Percentiles rank a stretch among this genome's conserved stretches.
These are phyloP conservation scores for Yamadazyma conglobata DNA, from an alignment of 1,139 yeast species.

Conservation along the genomic window DNA sequence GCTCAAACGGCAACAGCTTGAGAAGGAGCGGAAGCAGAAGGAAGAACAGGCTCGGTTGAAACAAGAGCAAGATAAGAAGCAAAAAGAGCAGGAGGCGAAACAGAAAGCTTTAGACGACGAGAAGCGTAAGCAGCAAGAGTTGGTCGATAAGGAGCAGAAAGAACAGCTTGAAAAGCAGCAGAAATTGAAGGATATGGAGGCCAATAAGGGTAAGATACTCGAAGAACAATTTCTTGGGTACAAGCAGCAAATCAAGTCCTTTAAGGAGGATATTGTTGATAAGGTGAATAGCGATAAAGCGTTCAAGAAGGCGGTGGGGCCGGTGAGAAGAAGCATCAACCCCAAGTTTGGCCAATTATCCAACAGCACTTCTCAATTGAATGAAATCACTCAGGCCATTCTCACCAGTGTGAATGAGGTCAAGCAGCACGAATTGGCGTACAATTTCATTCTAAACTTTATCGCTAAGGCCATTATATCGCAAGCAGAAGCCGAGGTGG, in stretches of 20 bases:
- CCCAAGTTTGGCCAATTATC: conserved; percentile 93
- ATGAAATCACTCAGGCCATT: conserved; percentile 50
- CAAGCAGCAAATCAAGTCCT: conserved; percentile 52
- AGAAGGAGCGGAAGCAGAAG: conserved; percentile 12
- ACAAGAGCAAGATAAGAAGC: conserved; percentile 10
- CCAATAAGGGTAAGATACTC: conserved; percentile 38
- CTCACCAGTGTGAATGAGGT: conserved; percentile 46
- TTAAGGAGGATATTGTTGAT: conserved; percentile 56
- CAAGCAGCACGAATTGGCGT: conserved; percentile 44
- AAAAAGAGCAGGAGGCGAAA: conserved; percentile 12
- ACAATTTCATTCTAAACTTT: conserved; percentile 72
- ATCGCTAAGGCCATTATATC: conserved; percentile 80
- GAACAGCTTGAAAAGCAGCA: conserved; percentile 11
- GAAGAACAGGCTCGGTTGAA: conserved; percentile 12
- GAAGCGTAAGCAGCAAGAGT: conserved; percentile 14
- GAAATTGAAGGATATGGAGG: conserved; percentile 13
- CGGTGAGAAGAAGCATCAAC: conserved; percentile 65
- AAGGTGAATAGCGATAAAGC: conserved; percentile 42
- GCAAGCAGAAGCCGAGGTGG: conserved; percentile 91
- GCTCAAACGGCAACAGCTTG: conserved; percentile 8
- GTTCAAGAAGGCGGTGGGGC: conserved; percentile 40
- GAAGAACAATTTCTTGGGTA: conserved; percentile 49
- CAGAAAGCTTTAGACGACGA: conserved; percentile 15
- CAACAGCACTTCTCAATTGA: conserved; percentile 59
- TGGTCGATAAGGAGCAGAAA: conserved; percentile 13